Percentiles rank a stretch among this genome's conserved stretches.
Evolutionary conservation across 345 rosid species (phyloP).

Genomic region (Physaria fendleri): DNA sequence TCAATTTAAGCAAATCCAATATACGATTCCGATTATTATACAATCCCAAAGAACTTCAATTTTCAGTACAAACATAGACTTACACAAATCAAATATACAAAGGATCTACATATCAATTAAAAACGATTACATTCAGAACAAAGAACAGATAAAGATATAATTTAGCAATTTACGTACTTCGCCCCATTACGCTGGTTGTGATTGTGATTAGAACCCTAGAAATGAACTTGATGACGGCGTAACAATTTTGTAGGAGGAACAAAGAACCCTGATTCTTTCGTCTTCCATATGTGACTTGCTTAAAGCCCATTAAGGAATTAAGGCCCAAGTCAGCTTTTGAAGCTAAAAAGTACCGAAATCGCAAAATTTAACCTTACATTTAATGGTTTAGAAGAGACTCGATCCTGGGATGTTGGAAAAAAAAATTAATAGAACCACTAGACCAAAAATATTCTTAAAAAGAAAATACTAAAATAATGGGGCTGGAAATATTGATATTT

Average conservation of each 20-base stretch:
- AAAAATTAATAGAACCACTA: too few species aligned
- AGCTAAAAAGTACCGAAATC: too few species aligned
- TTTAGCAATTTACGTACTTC: slow-evolving; percentile 3
- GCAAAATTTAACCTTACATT: too few species aligned
- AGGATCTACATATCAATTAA: not conserved
- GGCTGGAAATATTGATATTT: not conserved
- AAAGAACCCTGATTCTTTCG: not conserved
- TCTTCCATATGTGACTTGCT: not conserved
- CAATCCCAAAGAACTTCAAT: not conserved
- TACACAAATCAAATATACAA: not conserved
- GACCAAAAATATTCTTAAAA: too few species aligned
- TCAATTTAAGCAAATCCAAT: not conserved
- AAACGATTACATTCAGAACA: not conserved
- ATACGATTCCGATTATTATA: not conserved
- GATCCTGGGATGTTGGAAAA: too few species aligned
- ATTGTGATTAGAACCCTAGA: not conserved
- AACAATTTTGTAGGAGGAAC: not conserved
- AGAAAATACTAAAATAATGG: too few species aligned
- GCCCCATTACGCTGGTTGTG: slow-evolving; percentile 1
- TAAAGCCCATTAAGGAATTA: too few species aligned
- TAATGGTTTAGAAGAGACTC: too few species aligned
- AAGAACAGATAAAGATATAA: not conserved
- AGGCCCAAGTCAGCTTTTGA: too few species aligned
- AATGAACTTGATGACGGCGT: not conserved
- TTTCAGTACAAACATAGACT: not conserved